Percentiles rank a stretch among this genome's conserved stretches.
These are phyloP conservation scores for Macadamia tetraphylla DNA, from an alignment of 164 flowering plant species.

Conservation along the genomic window DNA sequence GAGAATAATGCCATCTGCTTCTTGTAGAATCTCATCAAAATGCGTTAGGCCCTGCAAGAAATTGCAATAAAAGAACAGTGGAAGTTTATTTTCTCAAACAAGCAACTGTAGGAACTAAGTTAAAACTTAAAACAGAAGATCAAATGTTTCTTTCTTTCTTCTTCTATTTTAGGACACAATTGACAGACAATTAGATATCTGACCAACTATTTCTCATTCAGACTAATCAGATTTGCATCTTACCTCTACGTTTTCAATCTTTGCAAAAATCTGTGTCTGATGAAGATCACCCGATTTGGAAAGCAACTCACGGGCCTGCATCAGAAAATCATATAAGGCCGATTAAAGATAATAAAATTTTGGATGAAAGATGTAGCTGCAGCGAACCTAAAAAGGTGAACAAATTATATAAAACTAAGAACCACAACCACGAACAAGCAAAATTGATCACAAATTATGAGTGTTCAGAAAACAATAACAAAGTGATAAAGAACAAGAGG, in stretches of 20 bases:
- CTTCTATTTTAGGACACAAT: too few species aligned
- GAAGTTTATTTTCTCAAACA: conserved; percentile 15
- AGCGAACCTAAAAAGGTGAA: background rate
- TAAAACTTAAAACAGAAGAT: too few species aligned
- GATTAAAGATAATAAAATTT: background rate
- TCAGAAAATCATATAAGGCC: conserved; percentile 4
- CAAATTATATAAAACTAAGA: background rate
- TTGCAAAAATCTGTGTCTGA: conserved; percentile 91
- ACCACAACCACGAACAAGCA: too few species aligned
- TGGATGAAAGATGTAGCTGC: background rate
- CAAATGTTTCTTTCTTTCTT: too few species aligned
- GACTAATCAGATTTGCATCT: background rate
- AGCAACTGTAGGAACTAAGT: background rate
- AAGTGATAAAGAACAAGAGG: background rate
- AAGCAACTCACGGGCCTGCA: conserved; percentile 81
- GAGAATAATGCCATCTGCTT: conserved; percentile 72
- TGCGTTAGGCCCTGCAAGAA: conserved; percentile 50
- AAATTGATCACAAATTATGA: too few species aligned
- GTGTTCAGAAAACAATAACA: too few species aligned
- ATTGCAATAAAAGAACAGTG: background rate
- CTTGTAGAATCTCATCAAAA: conserved; percentile 73
- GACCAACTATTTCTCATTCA: background rate
- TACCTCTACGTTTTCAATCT: conserved; percentile 52
- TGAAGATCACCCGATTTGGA: conserved; percentile 72
- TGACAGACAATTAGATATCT: too few species aligned